Base-by-base conservation (phyloP, 139 green algal genomes). In the Spirogloea muscicola region DNA sequence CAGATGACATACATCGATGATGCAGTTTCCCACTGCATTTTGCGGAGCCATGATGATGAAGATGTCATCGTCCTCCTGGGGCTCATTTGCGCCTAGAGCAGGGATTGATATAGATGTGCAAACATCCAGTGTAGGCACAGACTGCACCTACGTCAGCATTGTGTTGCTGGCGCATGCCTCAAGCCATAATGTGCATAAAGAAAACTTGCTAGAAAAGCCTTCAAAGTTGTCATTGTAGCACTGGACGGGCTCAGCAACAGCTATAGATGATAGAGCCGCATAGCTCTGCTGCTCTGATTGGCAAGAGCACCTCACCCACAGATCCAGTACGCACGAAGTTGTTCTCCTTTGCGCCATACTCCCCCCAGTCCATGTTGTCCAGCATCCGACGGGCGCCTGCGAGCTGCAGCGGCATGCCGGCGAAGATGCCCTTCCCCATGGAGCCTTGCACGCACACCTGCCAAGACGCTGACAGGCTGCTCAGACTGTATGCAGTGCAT, bases 341-440 rank as follows among this genome's bases (percentile, higher is more conserved):
- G n/a, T n/a, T n/a, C n/a, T n/a, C n/a, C n/a, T 70, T 34, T 43
- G 60, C 76, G 1, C 66, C 63, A 29, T 83, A 79, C 3, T 88
- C 84, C 2, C 88, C 89, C 90, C 90, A 95, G 78, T 95, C 90
- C 90, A 95, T 95, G 34, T 77, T 72, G 13, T 90, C 78, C 68
- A 95, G 80, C 43, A 95, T 92, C 6, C 84, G 69, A 34, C 79
- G 76, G 43, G 71, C 62, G 38, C 84, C 89, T 21, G 74, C 84
- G 21, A 95, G 74, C 16, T 79, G 76, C 38, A 95, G 70, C 6
- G 90, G 90, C 42, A 91, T 72, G 29, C 87, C 88, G 68, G 88
- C 77, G 57, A 95, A 95, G 10, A 95, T 86, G 49, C 90, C 90
- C 43, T 89, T 36, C 0, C 90, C 90, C 86, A 94, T 87, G n/a